Evolutionary conservation across 2,329 filamentous ascomycete genomes (phyloP).

Genomic region (Paecilomyces dactylethromorphus): DNA sequence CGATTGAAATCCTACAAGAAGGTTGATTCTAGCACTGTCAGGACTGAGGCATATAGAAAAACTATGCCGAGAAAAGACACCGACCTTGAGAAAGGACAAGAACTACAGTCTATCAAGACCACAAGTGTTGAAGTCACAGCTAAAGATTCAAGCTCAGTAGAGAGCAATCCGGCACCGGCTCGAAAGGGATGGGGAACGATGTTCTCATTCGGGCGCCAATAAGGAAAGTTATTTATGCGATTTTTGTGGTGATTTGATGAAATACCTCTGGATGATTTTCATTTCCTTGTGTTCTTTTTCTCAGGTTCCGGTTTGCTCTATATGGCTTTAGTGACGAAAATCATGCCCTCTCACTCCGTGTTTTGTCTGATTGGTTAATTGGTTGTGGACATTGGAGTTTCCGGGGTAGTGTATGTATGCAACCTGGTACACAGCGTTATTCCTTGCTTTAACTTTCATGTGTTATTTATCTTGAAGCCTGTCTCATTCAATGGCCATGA

Average conservation of each 20-base stretch:
- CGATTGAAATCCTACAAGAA: background rate
- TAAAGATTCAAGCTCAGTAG: background rate
- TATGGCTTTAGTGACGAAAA: background rate
- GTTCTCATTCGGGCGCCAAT: constrained; percentile 5
- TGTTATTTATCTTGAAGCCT: too few species aligned
- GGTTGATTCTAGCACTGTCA: background rate
- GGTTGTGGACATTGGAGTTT: too few species aligned
- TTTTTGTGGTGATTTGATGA: background rate
- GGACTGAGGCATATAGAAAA: background rate
- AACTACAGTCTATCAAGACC: background rate
- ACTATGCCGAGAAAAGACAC: background rate
- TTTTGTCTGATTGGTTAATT: too few species aligned
- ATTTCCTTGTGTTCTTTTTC: background rate
- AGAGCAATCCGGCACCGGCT: background rate
- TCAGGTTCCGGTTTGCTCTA: background rate
- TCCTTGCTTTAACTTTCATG: too few species aligned
- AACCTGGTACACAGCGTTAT: too few species aligned
- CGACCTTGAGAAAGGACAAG: background rate
- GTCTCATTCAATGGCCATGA: too few species aligned
- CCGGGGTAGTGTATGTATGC: too few species aligned
- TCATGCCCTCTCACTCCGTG: background rate
- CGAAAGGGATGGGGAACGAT: constrained; percentile 2
- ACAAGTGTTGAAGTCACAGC: constrained; percentile 5
- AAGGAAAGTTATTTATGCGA: background rate
- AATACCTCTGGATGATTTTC: background rate